Conservation (phyloP, 2,329 filamentous ascomycete genomes). For the Bipolaris gigantea region DNA sequence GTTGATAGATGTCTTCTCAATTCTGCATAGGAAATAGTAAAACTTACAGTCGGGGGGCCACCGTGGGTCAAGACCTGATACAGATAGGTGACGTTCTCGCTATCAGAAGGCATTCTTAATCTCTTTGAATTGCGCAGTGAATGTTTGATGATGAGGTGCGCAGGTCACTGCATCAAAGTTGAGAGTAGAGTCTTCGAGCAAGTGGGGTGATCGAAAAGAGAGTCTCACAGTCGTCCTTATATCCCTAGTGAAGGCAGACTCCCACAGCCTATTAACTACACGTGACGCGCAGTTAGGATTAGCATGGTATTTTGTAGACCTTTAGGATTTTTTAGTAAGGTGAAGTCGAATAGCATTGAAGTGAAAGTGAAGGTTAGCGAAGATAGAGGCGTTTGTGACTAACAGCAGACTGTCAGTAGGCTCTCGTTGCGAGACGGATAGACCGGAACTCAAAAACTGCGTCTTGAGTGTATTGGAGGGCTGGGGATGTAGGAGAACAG, state of each 20-base stretch:
- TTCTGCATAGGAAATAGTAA: neutral
- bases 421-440: neutral
- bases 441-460: neutral
- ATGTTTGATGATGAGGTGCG: neutral
- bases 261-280: slow-evolving; percentile 7
- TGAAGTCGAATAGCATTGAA: slow-evolving; percentile 5
- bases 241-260: slow-evolving; percentile 15
- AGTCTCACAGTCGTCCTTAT: slow-evolving; percentile 1
- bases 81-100: slow-evolving; percentile 36
- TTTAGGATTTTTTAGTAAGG: neutral
- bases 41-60: slow-evolving; percentile 26
- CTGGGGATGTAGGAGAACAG: no score
- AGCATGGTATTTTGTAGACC: neutral
- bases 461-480: no score
- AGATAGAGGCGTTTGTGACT: neutral
- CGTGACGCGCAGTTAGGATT: slow-evolving; percentile 12
- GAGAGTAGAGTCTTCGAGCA: neutral
- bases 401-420: neutral
- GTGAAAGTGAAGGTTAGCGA: slow-evolving; percentile 12
- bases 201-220: slow-evolving; percentile 1
- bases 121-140: neutral
- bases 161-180: neutral
- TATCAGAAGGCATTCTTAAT: slow-evolving; percentile 32
- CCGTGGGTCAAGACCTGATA: slow-evolving; percentile 35
- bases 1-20: neutral